Percentiles rank a stretch among this genome's conserved stretches.
These are phyloP conservation scores for Metarhizium rileyi DNA, from an alignment of 2,329 filamentous ascomycete genomes.

Conservation along the genomic window DNA sequence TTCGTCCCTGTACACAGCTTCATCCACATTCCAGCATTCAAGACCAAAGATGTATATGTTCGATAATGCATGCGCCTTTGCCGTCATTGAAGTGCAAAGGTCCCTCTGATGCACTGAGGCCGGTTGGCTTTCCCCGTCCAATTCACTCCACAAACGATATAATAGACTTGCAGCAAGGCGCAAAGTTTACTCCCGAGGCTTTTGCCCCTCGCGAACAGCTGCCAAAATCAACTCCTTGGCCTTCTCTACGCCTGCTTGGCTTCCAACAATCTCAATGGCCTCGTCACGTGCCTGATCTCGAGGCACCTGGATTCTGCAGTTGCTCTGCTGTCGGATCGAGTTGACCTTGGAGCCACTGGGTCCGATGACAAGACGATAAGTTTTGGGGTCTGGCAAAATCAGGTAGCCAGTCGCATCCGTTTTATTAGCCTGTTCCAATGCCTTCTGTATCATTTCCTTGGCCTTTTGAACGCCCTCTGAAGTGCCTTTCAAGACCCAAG, in stretches of 20 bases:
- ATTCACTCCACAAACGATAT: not conserved
- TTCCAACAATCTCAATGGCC: conserved; percentile 83
- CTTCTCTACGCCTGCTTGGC: conserved; percentile 69
- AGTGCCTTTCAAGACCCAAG: conserved; percentile 79
- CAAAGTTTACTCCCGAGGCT: conserved; percentile 19
- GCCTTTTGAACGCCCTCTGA: conserved; percentile 75
- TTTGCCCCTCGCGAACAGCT: conserved; percentile 57
- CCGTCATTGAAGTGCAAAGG: not conserved
- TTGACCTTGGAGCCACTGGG: conserved; percentile 87
- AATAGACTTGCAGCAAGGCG: not conserved
- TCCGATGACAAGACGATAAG: conserved; percentile 86
- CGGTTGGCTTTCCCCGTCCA: not conserved
- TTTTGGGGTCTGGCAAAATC: conserved; percentile 77
- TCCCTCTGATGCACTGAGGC: not conserved
- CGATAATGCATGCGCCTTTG: not conserved
- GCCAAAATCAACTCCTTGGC: conserved; percentile 84
- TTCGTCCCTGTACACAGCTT: not conserved
- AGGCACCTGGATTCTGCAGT: conserved; percentile 89
- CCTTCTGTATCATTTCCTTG: conserved; percentile 61
- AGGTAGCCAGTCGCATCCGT: conserved; percentile 74
- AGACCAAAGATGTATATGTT: not conserved
- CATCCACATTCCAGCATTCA: not conserved
- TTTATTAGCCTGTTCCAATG: conserved; percentile 61
- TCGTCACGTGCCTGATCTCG: conserved; percentile 65
- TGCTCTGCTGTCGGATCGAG: conserved; percentile 80